phyloP scores from a whole-genome alignment of 352 stramenopile species.

The Nothophytophthora sp. region DNA sequence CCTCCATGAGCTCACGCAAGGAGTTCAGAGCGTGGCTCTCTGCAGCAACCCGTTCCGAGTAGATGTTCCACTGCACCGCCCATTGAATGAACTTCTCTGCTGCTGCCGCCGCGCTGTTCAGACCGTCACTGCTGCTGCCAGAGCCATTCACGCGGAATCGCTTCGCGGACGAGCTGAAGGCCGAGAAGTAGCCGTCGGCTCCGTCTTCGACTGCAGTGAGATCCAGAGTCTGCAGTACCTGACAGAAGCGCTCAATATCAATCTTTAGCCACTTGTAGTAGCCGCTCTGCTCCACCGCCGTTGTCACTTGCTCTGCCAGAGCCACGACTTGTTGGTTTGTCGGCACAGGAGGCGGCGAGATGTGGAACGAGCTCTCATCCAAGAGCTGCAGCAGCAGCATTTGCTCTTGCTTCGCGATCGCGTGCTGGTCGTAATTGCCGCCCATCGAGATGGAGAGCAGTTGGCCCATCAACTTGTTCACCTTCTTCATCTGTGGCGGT shows the following conservation, averaged over 20 bases:
- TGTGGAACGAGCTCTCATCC: slow-evolving; percentile 63
- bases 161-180: slow-evolving; percentile 41
- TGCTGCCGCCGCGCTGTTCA: slow-evolving; percentile 35
- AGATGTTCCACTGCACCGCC: slow-evolving; percentile 85
- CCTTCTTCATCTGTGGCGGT: slow-evolving; percentile 65
- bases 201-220: slow-evolving; percentile 38
- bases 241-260: slow-evolving; percentile 73
- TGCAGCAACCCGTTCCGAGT: slow-evolving; percentile 79
- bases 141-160: slow-evolving; percentile 57
- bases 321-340: slow-evolving; percentile 71
- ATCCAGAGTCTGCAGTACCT: slow-evolving; percentile 60
- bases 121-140: slow-evolving; percentile 28
- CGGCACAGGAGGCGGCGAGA: slow-evolving; percentile 60
- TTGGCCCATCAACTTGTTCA: slow-evolving; percentile 64
- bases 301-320: slow-evolving; percentile 65
- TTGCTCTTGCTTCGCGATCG: slow-evolving; percentile 44
- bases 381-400: slow-evolving; percentile 75
- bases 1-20: slow-evolving; percentile 73
- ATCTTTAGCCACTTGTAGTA: slow-evolving; percentile 87
- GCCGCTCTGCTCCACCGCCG: slow-evolving; percentile 47
- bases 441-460: slow-evolving; percentile 35
- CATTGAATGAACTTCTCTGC: slow-evolving; percentile 67
- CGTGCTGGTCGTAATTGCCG: slow-evolving; percentile 22
- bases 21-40: slow-evolving; percentile 83
- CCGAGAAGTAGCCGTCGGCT: slow-evolving; percentile 39